phyloP scores from a whole-genome alignment of 192 early-diverging fungal genomes.

The Dissophora globulifera region DNA sequence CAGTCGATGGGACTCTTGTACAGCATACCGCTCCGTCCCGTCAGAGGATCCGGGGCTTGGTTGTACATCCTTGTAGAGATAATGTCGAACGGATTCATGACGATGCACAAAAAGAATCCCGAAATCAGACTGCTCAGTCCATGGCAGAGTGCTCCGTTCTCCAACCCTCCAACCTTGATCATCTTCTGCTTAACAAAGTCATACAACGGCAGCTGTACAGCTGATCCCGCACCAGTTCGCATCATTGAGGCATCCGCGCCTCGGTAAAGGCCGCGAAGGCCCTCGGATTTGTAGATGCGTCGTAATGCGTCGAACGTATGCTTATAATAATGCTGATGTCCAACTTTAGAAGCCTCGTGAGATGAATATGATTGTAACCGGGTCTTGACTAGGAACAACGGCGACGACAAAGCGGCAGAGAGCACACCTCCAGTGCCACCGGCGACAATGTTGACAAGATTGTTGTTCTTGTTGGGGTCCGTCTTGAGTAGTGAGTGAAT shows the following conservation, averaged over 20 bases:
- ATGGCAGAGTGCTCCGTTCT: conserved; percentile 75
- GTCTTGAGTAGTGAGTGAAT: conserved; percentile 60
- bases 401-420: conserved; percentile 85
- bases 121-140: conserved; percentile 80
- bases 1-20: conserved; percentile 90
- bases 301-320: conserved; percentile 72
- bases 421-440: conserved; percentile 83
- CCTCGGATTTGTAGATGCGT: conserved; percentile 75
- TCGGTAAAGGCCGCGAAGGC: conserved; percentile 84
- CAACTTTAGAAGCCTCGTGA: conserved; percentile 71
- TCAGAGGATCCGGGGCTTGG: conserved; percentile 59
- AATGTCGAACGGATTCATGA: conserved; percentile 99
- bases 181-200: conserved; percentile 80
- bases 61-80: conserved; percentile 96
- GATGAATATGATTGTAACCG: conserved; percentile 80
- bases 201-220: conserved; percentile 92
- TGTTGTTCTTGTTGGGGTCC: conserved; percentile 48
- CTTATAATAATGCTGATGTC: conserved; percentile 86
- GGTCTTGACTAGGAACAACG: conserved; percentile 93
- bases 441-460: conserved; percentile 73
- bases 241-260: conserved; percentile 91
- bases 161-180: conserved; percentile 64
- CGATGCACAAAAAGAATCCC: conserved; percentile 85
- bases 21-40: conserved; percentile 66
- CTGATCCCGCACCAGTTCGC: conserved; percentile 86